Evolutionary conservation across 345 rosid species (phyloP), one percentile per base, ranked within the genome.

Genomic region (Melaleuca alternifolia): DNA sequence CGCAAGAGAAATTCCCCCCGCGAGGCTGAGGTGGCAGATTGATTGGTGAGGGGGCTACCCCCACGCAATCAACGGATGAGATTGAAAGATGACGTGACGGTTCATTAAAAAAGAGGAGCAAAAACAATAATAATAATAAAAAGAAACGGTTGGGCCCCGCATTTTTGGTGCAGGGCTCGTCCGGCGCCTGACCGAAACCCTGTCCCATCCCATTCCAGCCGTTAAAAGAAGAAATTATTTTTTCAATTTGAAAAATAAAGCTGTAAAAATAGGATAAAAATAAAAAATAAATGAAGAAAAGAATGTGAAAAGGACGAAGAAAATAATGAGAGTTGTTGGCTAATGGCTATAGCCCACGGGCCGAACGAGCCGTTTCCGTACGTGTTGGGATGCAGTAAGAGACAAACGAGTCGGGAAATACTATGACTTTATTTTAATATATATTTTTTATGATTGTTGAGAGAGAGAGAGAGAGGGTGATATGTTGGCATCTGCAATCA

Each of bases 251-350:
- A 20, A 51, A 20, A 28, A 83, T 41, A n/a, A 8, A 18, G 84
- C 41, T 33, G 57, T 26, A 82, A 20, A 28, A 51, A 9, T 13
- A 79, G 8, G 7, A n/a, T n/a, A n/a, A 41, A 46, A 37, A 50
- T 16, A 1, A 6, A 51, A 51, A 4, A 61, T 24, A 0, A 61
- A 13, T 50, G 12, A 13, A 28, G n/a, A 61, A 1, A 30, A n/a
- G 6, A 1, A 14, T 1, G 20, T 23, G 3, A 3, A 7, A 30
- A 30, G 8, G 6, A 3, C 1, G 3, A 3, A 15, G n/a, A 16
- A 6, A 2, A 5, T 6, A 8, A 7, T 7, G 61, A 10, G 26
- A n/a, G 65, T 84, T 52, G 85, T 65, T 84, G 85, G 56, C 62
- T 50, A 52, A 37, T 53, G 20, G 85, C 53, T 84, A 57, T 16